These are phyloP conservation scores for Citrullus amarus DNA, from an alignment of 306 rosid species.

Conservation along the genomic window DNA sequence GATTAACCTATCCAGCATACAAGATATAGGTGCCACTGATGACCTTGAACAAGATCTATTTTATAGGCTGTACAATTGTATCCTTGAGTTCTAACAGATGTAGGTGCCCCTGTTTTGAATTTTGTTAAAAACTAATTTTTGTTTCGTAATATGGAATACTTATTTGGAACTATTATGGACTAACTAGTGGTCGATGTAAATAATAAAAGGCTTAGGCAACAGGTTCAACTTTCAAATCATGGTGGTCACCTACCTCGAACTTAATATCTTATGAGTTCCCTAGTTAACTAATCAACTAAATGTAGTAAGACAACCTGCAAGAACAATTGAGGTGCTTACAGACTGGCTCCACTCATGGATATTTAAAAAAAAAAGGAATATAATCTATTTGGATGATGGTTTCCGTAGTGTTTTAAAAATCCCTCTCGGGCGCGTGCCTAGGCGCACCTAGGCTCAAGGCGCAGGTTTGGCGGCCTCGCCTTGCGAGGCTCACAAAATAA, in stretches of 20 bases:
- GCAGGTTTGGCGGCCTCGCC: too few relatives aligned
- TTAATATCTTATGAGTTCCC: neutral
- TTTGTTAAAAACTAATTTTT: neutral
- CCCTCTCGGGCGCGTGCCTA: too few relatives aligned
- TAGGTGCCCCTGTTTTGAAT: neutral
- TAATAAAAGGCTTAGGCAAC: neutral
- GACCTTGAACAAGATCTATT: too few relatives aligned
- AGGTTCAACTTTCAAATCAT: neutral
- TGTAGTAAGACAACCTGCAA: neutral
- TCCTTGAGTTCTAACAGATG: too few relatives aligned
- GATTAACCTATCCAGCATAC: neutral
- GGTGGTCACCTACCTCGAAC: neutral
- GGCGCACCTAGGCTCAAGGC: too few relatives aligned
- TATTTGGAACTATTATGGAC: neutral
- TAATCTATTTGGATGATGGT: neutral
- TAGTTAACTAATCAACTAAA: neutral
- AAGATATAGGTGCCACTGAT: neutral
- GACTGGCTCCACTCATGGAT: neutral
- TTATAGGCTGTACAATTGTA: too few relatives aligned
- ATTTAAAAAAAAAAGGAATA: too few relatives aligned
- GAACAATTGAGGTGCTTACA: neutral
- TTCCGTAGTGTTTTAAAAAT: neutral
- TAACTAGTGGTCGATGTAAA: too few relatives aligned
- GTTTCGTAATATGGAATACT: neutral
- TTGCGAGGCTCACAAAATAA: too few relatives aligned